Evolutionary conservation across 2,329 filamentous ascomycete genomes (phyloP).

Genomic region (Apiospora saccharicola): DNA sequence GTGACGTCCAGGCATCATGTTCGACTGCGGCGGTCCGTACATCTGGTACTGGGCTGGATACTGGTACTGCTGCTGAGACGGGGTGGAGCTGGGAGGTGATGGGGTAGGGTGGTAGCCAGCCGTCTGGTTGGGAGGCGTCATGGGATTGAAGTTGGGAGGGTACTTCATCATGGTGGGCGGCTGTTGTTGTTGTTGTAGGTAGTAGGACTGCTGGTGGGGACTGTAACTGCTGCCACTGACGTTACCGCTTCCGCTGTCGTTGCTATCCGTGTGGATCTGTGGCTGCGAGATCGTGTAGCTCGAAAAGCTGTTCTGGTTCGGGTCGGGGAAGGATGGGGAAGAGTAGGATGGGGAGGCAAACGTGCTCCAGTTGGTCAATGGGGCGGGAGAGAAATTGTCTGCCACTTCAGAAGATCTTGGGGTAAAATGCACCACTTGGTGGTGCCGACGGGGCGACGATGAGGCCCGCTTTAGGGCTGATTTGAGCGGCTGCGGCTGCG

Average conservation of each 20-base stretch:
- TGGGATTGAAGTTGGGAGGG: background rate
- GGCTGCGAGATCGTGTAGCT: conserved; percentile 1
- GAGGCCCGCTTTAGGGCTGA: background rate
- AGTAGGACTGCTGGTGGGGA: background rate
- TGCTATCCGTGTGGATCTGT: background rate
- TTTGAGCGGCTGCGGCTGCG: background rate
- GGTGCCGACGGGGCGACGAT: background rate
- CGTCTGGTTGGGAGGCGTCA: background rate
- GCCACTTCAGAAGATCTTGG: background rate
- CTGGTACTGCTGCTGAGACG: background rate
- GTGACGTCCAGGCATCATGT: background rate
- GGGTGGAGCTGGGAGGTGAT: background rate
- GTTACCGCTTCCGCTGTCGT: background rate
- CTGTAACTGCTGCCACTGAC: background rate
- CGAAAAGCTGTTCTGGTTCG: background rate
- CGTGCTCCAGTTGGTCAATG: background rate
- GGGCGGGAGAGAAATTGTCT: background rate
- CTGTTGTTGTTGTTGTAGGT: background rate
- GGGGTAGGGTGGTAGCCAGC: background rate
- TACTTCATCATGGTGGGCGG: background rate
- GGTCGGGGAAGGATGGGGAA: background rate
- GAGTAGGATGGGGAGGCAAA: background rate
- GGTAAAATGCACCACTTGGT: background rate
- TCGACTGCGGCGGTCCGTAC: too few species aligned
- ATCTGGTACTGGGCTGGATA: background rate